These are phyloP conservation scores for Lavandula angustifolia DNA, from an alignment of 257 asterid genomes.

Conservation along the genomic window DNA sequence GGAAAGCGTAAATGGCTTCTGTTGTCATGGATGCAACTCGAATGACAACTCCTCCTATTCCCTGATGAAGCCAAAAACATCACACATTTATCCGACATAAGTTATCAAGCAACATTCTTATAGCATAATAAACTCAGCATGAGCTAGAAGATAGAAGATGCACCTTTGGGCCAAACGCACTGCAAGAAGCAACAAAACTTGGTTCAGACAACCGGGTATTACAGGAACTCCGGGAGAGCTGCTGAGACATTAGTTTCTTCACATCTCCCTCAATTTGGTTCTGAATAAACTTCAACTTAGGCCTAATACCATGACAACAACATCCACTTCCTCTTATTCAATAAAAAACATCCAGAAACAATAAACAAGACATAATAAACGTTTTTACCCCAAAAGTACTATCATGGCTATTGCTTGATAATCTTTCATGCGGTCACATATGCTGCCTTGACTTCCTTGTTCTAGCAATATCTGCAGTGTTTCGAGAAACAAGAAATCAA, in stretches of 20 bases:
- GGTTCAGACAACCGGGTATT: conserved; percentile 46
- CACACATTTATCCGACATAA: not conserved
- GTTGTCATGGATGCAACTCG: conserved; percentile 84
- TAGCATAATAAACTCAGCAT: too few species aligned
- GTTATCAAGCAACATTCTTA: not conserved
- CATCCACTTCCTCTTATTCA: not conserved
- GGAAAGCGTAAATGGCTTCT: conserved; percentile 74
- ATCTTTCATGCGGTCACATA: conserved; percentile 69
- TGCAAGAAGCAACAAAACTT: conserved; percentile 73
- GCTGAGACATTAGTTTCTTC: conserved; percentile 79
- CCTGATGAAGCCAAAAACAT: conserved; percentile 38
- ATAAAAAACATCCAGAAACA: not conserved
- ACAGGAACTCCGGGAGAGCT: conserved; percentile 54
- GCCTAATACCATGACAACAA: conserved; percentile 47
- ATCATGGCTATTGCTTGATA: conserved; percentile 88
- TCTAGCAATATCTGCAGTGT: conserved; percentile 61
- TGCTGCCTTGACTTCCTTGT: conserved; percentile 52
- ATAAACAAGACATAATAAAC: not conserved
- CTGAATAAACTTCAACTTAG: conserved; percentile 71
- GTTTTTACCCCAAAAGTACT: conserved; percentile 66
- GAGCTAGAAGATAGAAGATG: not conserved
- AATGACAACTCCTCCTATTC: conserved; percentile 69
- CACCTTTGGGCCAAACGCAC: conserved; percentile 87
- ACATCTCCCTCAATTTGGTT: conserved; percentile 77
- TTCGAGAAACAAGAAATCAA: conserved; percentile 26